Evolutionary conservation across 257 asterid genomes (phyloP).

Genomic region (Gentiana dahurica): DNA sequence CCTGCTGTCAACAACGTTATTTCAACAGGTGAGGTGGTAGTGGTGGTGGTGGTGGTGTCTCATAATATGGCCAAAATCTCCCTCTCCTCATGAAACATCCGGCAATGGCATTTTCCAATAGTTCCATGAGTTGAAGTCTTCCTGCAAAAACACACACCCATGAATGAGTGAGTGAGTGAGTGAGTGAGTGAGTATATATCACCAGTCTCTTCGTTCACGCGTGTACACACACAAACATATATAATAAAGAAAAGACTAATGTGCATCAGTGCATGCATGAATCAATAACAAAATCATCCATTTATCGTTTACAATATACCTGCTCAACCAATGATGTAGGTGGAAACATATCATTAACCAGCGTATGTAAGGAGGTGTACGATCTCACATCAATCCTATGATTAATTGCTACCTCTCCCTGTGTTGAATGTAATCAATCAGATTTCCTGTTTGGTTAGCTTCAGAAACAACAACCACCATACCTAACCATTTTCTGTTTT

Average conservation of each 20-base stretch:
- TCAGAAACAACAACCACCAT: not conserved
- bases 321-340: conserved; percentile 90
- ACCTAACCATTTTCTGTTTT: not conserved
- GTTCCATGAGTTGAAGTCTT: conserved; percentile 83
- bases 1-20: no score
- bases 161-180: not conserved
- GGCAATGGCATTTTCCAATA: conserved; percentile 87
- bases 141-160: conserved; percentile 31
- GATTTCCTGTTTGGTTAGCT: not conserved
- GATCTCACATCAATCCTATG: conserved; percentile 81
- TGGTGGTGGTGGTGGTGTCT: no score
- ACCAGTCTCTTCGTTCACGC: not conserved
- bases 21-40: no score
- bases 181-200: not conserved
- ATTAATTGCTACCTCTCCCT: conserved; percentile 99
- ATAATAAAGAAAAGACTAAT: no score
- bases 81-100: conserved; percentile 13
- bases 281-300: no score
- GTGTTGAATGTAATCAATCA: not conserved
- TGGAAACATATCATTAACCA: conserved; percentile 97
- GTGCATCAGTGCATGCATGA: no score
- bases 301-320: conserved; percentile 26
- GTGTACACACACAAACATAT: no score
- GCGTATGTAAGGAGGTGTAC: conserved; percentile 87
- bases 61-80: no score